A percentile compares a stretch with the other conserved stretches of the same genome.
phyloP scores from a whole-genome alignment of 2,329 filamentous ascomycete species.

The Xylaria sp. region DNA sequence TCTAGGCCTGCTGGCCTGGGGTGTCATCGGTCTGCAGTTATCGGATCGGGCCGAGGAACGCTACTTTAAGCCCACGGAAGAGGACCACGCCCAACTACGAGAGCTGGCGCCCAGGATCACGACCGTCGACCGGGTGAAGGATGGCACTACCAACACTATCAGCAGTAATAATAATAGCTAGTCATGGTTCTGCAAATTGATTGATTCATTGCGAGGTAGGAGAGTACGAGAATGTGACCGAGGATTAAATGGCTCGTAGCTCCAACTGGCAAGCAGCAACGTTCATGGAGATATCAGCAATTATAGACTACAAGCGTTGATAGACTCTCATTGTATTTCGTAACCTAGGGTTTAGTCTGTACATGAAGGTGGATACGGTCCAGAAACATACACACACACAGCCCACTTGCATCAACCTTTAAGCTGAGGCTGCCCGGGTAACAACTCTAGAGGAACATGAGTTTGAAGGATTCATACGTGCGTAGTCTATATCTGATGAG shows the following conservation, averaged over 20 bases:
- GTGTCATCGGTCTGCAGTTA: slow-evolving; percentile 72
- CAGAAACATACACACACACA: neutral
- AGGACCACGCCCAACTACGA: slow-evolving; percentile 72
- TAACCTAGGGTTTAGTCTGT: no score
- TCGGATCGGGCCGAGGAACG: slow-evolving; percentile 75
- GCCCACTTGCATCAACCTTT: neutral
- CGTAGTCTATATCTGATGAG: slow-evolving; percentile 32
- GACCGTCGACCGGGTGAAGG: slow-evolving; percentile 55
- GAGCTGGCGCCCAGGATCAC: slow-evolving; percentile 67
- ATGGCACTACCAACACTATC: neutral
- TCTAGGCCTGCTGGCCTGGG: slow-evolving; percentile 77
- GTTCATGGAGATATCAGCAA: neutral
- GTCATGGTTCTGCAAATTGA: slow-evolving; percentile 1
- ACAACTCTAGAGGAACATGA: no score
- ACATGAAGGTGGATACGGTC: no score
- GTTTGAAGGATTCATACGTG: slow-evolving; percentile 29
- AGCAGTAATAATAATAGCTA: neutral
- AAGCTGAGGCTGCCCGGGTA: neutral
- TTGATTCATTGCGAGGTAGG: neutral
- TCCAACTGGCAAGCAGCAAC: neutral
- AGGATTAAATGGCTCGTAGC: neutral
- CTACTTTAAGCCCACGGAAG: slow-evolving; percentile 72
- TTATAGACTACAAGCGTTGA: no score
- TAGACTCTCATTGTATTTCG: no score
- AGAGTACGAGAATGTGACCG: neutral